phyloP scores from a whole-genome alignment of 2,329 filamentous ascomycete species.

The Calonectria honghensis region DNA sequence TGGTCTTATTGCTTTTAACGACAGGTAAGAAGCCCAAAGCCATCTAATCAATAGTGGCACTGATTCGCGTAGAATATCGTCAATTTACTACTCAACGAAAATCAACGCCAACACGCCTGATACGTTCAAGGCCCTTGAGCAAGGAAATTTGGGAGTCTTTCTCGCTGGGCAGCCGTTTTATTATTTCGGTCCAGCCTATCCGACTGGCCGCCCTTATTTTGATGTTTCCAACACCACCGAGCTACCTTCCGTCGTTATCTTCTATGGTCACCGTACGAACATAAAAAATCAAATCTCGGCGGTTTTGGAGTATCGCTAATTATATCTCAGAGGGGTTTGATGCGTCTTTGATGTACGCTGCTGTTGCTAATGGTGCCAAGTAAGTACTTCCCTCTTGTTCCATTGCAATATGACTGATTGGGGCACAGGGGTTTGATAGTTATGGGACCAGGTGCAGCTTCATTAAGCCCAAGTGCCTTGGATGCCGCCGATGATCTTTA shows the following conservation, averaged over 20 bases:
- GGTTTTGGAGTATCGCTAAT: slow-evolving; percentile 2
- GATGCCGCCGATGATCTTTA: slow-evolving; percentile 55
- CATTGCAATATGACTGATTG: slow-evolving; percentile 4
- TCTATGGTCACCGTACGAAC: slow-evolving; percentile 65
- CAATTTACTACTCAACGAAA: slow-evolving; percentile 74
- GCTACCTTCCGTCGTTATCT: slow-evolving; percentile 67
- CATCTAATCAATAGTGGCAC: neutral
- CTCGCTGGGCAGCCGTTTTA: slow-evolving; percentile 73
- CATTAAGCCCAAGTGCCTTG: slow-evolving; percentile 53
- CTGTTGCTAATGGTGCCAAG: slow-evolving; percentile 58
- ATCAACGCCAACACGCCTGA: slow-evolving; percentile 77
- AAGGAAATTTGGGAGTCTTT: slow-evolving; percentile 61
- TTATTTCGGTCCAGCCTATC: slow-evolving; percentile 68
- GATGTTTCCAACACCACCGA: slow-evolving; percentile 58
- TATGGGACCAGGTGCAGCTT: slow-evolving; percentile 57
- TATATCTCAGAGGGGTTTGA: slow-evolving; percentile 56
- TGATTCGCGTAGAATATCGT: slow-evolving; percentile 44
- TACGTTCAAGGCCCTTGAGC: slow-evolving; percentile 74
- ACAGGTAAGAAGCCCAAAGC: slow-evolving; percentile 62
- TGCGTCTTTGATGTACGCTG: slow-evolving; percentile 56
- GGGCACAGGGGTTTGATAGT: slow-evolving; percentile 53
- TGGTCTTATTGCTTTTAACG: slow-evolving; percentile 74
- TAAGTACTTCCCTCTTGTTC: neutral
- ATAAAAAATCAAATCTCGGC: neutral
- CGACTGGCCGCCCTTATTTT: slow-evolving; percentile 63